Conservation (phyloP, 225 moss, liverwort and hornwort species). For the Polytrichum commune region DNA sequence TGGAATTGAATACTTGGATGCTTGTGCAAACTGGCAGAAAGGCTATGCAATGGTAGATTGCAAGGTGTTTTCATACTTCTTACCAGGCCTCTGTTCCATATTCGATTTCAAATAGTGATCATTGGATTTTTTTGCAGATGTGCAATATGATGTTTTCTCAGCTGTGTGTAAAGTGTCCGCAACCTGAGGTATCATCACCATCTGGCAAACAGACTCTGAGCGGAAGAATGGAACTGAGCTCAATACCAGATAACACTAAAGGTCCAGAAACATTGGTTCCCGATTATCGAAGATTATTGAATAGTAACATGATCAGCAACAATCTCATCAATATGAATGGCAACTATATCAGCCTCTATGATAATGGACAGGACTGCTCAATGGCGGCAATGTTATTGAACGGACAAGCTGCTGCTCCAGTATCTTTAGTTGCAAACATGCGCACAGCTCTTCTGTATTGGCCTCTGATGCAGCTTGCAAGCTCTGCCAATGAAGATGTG, state of each 20-base stretch:
- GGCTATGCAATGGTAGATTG: too few species aligned
- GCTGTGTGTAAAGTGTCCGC: slow-evolving; percentile 88
- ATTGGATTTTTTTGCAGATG: slow-evolving; percentile 61
- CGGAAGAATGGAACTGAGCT: slow-evolving; percentile 41
- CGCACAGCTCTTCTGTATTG: slow-evolving; percentile 95
- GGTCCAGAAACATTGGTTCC: slow-evolving; percentile 33
- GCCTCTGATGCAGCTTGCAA: slow-evolving; percentile 97
- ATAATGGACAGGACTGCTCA: slow-evolving; percentile 55
- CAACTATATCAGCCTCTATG: slow-evolving; percentile 29
- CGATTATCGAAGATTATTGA: slow-evolving; percentile 44
- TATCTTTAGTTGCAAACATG: slow-evolving; percentile 91
- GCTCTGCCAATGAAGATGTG: slow-evolving; percentile 89
- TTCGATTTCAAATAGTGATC: background rate
- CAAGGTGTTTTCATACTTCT: too few species aligned
- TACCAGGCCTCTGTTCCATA: too few species aligned
- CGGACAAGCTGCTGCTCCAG: slow-evolving; percentile 90
- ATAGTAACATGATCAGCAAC: slow-evolving; percentile 50
- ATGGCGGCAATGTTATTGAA: slow-evolving; percentile 89
- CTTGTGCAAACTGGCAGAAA: too few species aligned
- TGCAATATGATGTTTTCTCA: slow-evolving; percentile 99
- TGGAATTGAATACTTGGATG: too few species aligned
- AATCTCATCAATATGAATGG: slow-evolving; percentile 58
- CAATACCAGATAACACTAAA: slow-evolving; percentile 39
- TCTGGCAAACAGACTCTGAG: slow-evolving; percentile 26
- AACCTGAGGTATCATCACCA: slow-evolving; percentile 31